Evolutionary conservation across 352 stramenopile species (phyloP).

Genomic region (Phytophthora capsici): DNA sequence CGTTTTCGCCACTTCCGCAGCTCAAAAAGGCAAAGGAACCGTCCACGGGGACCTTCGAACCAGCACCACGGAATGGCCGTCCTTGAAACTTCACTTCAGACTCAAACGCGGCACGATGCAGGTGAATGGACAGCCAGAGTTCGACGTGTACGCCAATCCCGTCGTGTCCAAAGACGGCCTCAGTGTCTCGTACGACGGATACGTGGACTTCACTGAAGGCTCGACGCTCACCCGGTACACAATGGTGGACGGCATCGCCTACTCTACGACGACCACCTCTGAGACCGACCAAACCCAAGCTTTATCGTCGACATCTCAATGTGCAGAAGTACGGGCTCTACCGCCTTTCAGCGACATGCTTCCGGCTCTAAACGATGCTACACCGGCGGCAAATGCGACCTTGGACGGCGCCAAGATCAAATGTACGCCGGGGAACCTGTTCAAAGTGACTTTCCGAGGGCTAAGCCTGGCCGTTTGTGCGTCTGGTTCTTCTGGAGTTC

Average conservation of each 20-base stretch:
- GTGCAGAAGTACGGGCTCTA: constrained; percentile 22
- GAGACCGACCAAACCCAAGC: constrained; percentile 11
- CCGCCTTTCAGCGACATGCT: constrained; percentile 42
- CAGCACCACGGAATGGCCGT: constrained; percentile 40
- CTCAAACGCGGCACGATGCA: constrained; percentile 50
- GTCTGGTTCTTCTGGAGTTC: constrained; percentile 17
- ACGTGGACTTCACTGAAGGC: constrained; percentile 33
- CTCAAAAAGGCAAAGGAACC: constrained; percentile 18
- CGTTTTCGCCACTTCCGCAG: neutral
- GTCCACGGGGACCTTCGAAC: constrained; percentile 28
- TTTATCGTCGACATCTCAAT: constrained; percentile 23
- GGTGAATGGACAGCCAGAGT: constrained; percentile 36
- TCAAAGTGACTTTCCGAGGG: constrained; percentile 39
- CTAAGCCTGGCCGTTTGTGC: constrained; percentile 40
- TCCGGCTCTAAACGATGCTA: constrained; percentile 29
- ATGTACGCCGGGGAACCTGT: constrained; percentile 38
- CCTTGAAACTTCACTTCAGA: constrained; percentile 47
- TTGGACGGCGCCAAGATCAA: constrained; percentile 30
- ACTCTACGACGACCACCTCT: constrained; percentile 28
- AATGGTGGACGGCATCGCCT: constrained; percentile 44
- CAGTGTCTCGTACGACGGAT: constrained; percentile 45
- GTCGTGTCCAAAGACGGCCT: constrained; percentile 33
- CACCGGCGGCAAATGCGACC: constrained; percentile 11
- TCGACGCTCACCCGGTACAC: constrained; percentile 34
- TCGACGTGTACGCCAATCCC: constrained; percentile 46